Evolutionary conservation across 2,329 filamentous ascomycete species (phyloP).

Genomic region (Fusarium staphyleae): DNA sequence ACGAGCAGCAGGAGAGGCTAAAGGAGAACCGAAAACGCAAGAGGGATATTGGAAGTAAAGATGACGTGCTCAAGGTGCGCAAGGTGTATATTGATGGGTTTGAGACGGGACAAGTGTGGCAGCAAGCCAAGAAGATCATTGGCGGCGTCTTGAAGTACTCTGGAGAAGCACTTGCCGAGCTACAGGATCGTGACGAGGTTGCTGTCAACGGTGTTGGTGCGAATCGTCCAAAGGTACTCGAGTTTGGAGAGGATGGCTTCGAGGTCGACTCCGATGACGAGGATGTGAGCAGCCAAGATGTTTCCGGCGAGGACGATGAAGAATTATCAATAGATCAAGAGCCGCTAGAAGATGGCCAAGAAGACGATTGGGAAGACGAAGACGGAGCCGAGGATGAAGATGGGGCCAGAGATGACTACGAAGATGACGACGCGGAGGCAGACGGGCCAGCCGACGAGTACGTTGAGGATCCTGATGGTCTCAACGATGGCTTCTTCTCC

Average conservation of each 20-base stretch:
- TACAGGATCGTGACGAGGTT: conserved; percentile 60
- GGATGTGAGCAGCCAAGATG: conserved; percentile 42
- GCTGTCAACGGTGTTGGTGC: conserved; percentile 47
- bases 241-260: conserved; percentile 43
- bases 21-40: conserved; percentile 82
- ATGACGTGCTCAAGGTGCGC: conserved; percentile 74
- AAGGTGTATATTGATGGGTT: conserved; percentile 89
- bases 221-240: conserved; percentile 37
- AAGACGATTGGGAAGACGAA: conserved; percentile 47
- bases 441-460: conserved; percentile 57
- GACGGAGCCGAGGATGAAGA: conserved; percentile 50
- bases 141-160: conserved; percentile 60
- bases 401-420: conserved; percentile 44
- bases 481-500: conserved; percentile 98
- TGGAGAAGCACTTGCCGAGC: conserved; percentile 54
- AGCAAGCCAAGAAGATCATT: conserved; percentile 87
- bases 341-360: conserved; percentile 33
- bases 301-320: conserved; percentile 41
- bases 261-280: conserved; percentile 44
- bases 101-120: conserved; percentile 88
- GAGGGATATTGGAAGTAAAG: conserved; percentile 59
- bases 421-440: conserved; percentile 50
- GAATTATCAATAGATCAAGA: conserved; percentile 36
- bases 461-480: conserved; percentile 72
- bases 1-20: conserved; percentile 73